These are phyloP conservation scores for Pythium dissimile DNA, from an alignment of 352 stramenopile genomes.

Conservation along the genomic window DNA sequence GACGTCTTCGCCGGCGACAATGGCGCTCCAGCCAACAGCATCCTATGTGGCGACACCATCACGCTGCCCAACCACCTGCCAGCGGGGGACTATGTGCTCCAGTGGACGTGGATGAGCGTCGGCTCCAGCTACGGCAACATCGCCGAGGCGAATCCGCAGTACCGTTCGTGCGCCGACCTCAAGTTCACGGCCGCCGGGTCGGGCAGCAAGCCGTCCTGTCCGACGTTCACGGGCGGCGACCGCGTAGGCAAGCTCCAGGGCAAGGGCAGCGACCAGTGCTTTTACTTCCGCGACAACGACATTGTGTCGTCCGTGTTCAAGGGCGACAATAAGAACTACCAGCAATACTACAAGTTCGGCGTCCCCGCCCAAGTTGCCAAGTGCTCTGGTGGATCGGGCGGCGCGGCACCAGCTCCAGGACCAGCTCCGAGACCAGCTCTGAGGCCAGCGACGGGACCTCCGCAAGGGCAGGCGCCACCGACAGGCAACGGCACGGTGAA, in stretches of 20 bases:
- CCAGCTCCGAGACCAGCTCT: too few relatives aligned
- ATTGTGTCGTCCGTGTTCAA: slow-evolving; percentile 11
- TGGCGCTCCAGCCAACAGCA: slow-evolving; percentile 4
- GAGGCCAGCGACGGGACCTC: too few relatives aligned
- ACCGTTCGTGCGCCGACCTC: slow-evolving; percentile 21
- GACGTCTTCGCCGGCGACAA: slow-evolving; percentile 8
- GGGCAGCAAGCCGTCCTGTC: neutral
- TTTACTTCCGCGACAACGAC: slow-evolving; percentile 20
- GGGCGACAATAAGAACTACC: slow-evolving; percentile 7
- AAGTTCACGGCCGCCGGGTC: slow-evolving; percentile 7
- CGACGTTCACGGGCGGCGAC: slow-evolving; percentile 19
- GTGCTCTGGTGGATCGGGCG: slow-evolving; percentile 1
- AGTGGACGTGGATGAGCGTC: slow-evolving; percentile 20
- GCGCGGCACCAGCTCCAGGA: neutral
- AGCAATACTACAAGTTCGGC: slow-evolving; percentile 22
- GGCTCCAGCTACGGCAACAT: slow-evolving; percentile 15
- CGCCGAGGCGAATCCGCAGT: slow-evolving; percentile 17
- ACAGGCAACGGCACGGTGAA: neutral
- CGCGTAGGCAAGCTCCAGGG: slow-evolving; percentile 18
- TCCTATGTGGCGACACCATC: slow-evolving; percentile 19
- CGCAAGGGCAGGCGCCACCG: neutral
- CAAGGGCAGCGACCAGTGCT: slow-evolving; percentile 17
- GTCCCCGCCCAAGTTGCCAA: slow-evolving; percentile 9
- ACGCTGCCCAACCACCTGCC: slow-evolving; percentile 16
- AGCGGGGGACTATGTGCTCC: slow-evolving; percentile 17